Evolutionary conservation across 208 protist genomes (phyloP), one percentile per base, ranked within the genome.

Genomic region (Wallacemonas sp.): DNA sequence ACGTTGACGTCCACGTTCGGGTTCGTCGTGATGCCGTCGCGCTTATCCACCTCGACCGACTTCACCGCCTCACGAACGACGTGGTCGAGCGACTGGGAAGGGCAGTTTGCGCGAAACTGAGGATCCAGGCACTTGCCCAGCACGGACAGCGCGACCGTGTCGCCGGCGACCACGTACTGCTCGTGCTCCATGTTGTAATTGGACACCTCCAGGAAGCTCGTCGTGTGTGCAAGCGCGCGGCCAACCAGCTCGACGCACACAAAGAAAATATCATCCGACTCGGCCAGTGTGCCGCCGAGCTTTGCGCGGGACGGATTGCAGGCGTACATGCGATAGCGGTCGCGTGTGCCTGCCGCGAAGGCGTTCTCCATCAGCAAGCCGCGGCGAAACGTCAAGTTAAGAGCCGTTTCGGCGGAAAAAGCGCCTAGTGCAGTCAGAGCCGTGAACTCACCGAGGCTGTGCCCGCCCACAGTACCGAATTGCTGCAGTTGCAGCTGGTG

Each of bases 361-460:
- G 70, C 72, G 31, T 90, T 52, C n/a, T 94, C 83, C 88, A 97
- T 97, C 10, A 97, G 59, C 11, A 91, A 41, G 25, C 91, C 91
- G 8, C 91, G 84, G 41, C 84, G 79, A 48, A 86, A 97, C 16
- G 81, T 84, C 23, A 97, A 65, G 36, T 92, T 80, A 18, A 94
- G 50, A 4, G 83, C 86, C 5, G 74, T 79, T 61, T 94, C 84
- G 0, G 88, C 77, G 7, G 81, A 72, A 65, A 94, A 93, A 11
- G 94, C 77, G 22, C 85, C 88, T 1, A 92, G 68, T 0, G 85
- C 85, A 44, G 62, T 67, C 1, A 97, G 70, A 5, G 88, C 91
- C 2, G 86, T 87, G 66, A 93, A 92, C 69, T 97, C 88, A 28
- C 91, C 91, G n/a, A 97, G 67, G 61, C 91, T 97, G 63, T 97